Conservation (phyloP, 2,329 filamentous ascomycete genomes). For the Ascochyta lentis region DNA sequence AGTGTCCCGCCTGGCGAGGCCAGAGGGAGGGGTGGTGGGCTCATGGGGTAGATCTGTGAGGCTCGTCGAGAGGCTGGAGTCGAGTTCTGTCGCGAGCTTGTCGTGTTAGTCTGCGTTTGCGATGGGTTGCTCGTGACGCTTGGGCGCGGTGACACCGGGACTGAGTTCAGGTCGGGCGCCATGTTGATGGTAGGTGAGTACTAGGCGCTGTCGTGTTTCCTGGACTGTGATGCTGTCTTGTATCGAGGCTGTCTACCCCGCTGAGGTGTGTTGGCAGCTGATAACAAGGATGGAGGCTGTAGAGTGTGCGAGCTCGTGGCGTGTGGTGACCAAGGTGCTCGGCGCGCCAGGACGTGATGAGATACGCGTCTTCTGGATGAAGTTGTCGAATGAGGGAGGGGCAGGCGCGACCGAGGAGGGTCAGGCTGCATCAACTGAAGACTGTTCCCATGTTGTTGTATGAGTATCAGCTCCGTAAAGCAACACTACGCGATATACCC, state of each 20-base stretch:
- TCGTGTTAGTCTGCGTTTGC: constrained; percentile 33
- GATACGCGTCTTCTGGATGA: constrained; percentile 10
- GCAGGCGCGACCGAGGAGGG: constrained; percentile 29
- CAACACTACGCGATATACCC: neutral
- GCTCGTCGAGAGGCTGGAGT: constrained; percentile 36
- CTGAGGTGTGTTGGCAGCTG: constrained; percentile 1
- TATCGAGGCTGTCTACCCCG: constrained; percentile 10
- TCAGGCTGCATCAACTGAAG: constrained; percentile 23
- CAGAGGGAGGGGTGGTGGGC: constrained; percentile 52
- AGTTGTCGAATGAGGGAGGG: constrained; percentile 13
- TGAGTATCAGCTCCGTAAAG: neutral
- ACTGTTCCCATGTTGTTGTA: constrained; percentile 12
- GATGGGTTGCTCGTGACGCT: constrained; percentile 26
- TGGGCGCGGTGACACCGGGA: constrained; percentile 48
- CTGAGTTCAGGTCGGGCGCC: constrained; percentile 58
- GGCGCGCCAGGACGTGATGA: constrained; percentile 12
- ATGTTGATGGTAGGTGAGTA: constrained; percentile 38
- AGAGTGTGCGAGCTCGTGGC: neutral
- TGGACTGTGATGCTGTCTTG: neutral
- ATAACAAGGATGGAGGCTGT: constrained; percentile 7
- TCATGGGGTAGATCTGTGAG: constrained; percentile 56
- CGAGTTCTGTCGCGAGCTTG: constrained; percentile 34
- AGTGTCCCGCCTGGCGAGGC: constrained; percentile 45
- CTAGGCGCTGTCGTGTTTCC: neutral
- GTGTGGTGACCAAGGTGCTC: constrained; percentile 1